Evolutionary conservation across 768 basidiomycete species (phyloP), one percentile per base, ranked within the genome.

Genomic region (Leccinum ochraceum): DNA sequence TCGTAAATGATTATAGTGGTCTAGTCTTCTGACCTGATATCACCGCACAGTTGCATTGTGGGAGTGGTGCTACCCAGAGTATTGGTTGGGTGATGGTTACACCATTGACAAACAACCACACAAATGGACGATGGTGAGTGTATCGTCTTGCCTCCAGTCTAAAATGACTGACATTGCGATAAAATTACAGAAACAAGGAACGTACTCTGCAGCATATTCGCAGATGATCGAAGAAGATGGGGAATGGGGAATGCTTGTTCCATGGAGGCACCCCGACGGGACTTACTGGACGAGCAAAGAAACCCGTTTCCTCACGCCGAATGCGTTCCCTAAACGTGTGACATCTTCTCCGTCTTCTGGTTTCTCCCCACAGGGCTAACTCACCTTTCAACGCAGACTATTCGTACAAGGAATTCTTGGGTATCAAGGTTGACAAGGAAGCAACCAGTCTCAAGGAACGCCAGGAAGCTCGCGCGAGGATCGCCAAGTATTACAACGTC

Each of bases 51-150:
- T 62, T 28, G 72, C 72, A 14, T 49, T 72, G 54, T 72, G 72
- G 71, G 71, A 72, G n/a, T 72, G 72, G 68, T 69, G 63, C 52
- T 72, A 72, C 57, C 53, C 58, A 4, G 57, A 68, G 7, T 71
- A 71, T 28, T 71, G 72, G 71, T 66, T 73, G 72, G 64, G 56
- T n/a, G 22, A 51, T 4, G 72, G 72, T 17, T 74, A 66, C 42
- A 56, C 17, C 1, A 5, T 65, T 10, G 61, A 65, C 14, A 60
- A 53, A 5, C 28, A 28, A 17, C 36, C 56, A 42, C 60, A 65
- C 14, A 54, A 57, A 32, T 71, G 69, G 71, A 73, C 67, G 2
- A 48, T 71, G 59, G 71, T 71, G 13, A 54, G 59, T 56, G 14
- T 14, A 22, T 49, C 9, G 6, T 32, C 4, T 26, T n/a, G 11